phyloP scores from a whole-genome alignment of 768 basidiomycete genomes.

The Hirschioporus abietinus region DNA sequence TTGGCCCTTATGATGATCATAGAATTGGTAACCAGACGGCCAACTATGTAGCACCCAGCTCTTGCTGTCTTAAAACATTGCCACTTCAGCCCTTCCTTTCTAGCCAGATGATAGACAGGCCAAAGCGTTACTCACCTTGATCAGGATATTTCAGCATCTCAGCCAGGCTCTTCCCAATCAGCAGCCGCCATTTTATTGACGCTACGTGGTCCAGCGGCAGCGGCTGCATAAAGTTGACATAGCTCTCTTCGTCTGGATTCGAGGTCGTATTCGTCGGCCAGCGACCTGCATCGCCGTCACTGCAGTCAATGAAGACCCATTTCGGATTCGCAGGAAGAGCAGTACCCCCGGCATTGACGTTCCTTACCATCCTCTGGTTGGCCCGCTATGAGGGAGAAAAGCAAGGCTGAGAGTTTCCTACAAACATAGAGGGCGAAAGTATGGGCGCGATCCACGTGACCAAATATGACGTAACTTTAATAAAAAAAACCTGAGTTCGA shows the following conservation, averaged over 20 bases:
- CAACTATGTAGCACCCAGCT: slow-evolving; percentile 58
- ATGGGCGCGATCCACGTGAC: background rate
- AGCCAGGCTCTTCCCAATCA: slow-evolving; percentile 37
- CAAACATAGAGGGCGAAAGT: too few relatives aligned
- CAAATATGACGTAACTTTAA: background rate
- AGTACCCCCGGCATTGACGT: background rate
- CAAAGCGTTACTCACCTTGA: slow-evolving; percentile 8
- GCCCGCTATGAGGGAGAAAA: background rate
- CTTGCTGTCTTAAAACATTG: slow-evolving; percentile 35
- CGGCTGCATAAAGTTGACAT: slow-evolving; percentile 67
- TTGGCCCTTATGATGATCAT: slow-evolving; percentile 69
- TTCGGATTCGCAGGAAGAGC: slow-evolving; percentile 46
- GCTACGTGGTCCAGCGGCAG: slow-evolving; percentile 46
- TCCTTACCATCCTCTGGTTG: background rate
- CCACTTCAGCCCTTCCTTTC: background rate
- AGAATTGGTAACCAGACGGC: slow-evolving; percentile 67
- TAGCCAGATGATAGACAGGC: slow-evolving; percentile 3
- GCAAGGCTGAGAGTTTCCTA: background rate
- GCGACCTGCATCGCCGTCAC: slow-evolving; percentile 48
- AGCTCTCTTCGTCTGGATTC: slow-evolving; percentile 50
- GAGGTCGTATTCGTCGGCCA: slow-evolving; percentile 58
- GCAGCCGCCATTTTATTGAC: slow-evolving; percentile 52
- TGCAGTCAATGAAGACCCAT: slow-evolving; percentile 53
- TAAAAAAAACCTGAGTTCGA: background rate
- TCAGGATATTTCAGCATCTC: slow-evolving; percentile 11